A percentile compares a stretch with the other conserved stretches of the same genome.
phyloP scores from a whole-genome alignment of 2,329 filamentous ascomycete genomes.

The Tolypocladium pustulatum region DNA sequence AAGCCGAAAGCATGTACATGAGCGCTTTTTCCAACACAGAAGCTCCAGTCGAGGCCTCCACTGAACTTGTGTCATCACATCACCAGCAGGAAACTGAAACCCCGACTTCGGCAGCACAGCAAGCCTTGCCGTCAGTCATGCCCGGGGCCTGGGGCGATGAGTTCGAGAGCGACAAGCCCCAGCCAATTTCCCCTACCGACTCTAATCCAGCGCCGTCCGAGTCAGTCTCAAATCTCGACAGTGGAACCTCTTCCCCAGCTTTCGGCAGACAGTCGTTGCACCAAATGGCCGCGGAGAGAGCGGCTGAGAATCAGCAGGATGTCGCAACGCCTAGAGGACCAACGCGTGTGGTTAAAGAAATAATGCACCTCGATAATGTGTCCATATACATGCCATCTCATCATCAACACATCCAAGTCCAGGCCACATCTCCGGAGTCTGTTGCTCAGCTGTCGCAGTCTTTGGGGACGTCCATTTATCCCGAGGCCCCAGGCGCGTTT shows the following conservation, averaged over 20 bases:
- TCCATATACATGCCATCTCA: slow-evolving; percentile 44
- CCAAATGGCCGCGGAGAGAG: neutral
- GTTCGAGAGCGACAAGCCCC: neutral
- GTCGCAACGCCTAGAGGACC: slow-evolving; percentile 39
- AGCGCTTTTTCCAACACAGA: slow-evolving; percentile 50
- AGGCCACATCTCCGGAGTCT: slow-evolving; percentile 17
- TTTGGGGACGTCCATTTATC: slow-evolving; percentile 29
- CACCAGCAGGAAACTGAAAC: neutral
- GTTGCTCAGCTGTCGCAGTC: slow-evolving; percentile 17
- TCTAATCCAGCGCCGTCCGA: neutral
- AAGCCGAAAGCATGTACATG: slow-evolving; percentile 82
- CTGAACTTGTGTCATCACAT: neutral
- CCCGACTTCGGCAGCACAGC: neutral
- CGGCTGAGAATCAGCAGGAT: slow-evolving; percentile 18
- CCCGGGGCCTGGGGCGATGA: slow-evolving; percentile 42
- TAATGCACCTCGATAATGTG: slow-evolving; percentile 37
- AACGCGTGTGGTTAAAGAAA: slow-evolving; percentile 44
- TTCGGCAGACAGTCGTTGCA: slow-evolving; percentile 13
- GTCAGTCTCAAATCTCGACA: slow-evolving; percentile 8
- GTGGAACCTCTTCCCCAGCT: slow-evolving; percentile 16
- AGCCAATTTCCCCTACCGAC: neutral
- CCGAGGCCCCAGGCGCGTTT: slow-evolving; percentile 51
- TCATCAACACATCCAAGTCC: slow-evolving; percentile 31
- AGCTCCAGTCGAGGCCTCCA: slow-evolving; percentile 10
- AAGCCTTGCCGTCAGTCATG: slow-evolving; percentile 22